Evolutionary conservation across 345 rosid species (phyloP).

Genomic region (Brassica incana): DNA sequence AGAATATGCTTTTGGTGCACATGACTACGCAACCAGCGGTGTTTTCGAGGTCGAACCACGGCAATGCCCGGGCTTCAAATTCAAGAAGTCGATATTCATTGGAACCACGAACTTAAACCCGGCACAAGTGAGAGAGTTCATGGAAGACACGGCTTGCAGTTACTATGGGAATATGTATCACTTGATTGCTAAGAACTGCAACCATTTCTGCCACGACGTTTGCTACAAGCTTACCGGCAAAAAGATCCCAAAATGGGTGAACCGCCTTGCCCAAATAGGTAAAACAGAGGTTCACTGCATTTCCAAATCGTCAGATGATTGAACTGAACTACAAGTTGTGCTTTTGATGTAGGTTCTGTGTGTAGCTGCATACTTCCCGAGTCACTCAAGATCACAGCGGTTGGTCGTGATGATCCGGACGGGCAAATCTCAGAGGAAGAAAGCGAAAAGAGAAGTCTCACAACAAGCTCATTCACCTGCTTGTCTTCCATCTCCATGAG

Average conservation of each 20-base stretch:
- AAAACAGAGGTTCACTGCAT: not conserved
- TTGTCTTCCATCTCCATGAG: conserved; percentile 81
- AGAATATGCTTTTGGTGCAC: conserved; percentile 98
- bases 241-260: conserved; percentile 86
- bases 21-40: conserved; percentile 81
- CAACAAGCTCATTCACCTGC: conserved; percentile 52
- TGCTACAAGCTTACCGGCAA: conserved; percentile 77
- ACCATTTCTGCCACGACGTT: conserved; percentile 84
- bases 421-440: conserved; percentile 63
- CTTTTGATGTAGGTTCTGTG: conserved; percentile 58
- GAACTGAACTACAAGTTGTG: not conserved
- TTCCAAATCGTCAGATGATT: not conserved
- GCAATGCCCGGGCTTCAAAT: conserved; percentile 93
- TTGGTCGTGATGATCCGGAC: conserved; percentile 61
- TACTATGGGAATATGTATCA: conserved; percentile 87
- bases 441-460: conserved; percentile 55
- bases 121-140: conserved; percentile 76
- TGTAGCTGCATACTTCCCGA: conserved; percentile 95
- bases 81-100: conserved; percentile 80
- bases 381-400: conserved; percentile 65
- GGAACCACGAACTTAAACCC: conserved; percentile 90
- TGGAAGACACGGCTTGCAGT: conserved; percentile 72
- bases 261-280: conserved; percentile 91
- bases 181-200: conserved; percentile 89
- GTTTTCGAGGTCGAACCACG: conserved; percentile 95